phyloP scores from a whole-genome alignment of 805 yeast species.

The Vanderwaltozyma tropicalis region DNA sequence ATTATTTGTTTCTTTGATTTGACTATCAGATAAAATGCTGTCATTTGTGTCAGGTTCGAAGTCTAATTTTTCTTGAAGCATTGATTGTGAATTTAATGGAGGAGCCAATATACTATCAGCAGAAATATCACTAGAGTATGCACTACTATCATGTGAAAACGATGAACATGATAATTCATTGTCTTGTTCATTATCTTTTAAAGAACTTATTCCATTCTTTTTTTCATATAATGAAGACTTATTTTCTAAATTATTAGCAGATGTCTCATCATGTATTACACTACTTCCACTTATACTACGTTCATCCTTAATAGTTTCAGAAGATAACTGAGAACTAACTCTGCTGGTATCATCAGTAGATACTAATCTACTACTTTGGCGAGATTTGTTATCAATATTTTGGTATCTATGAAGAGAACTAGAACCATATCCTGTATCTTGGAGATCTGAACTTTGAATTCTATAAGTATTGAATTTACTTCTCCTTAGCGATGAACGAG shows the following conservation, averaged over 20 bases:
- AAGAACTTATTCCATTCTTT: neutral
- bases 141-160: slow-evolving; percentile 1
- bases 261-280: too few species aligned
- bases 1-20: neutral
- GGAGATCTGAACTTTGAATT: slow-evolving; percentile 19
- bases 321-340: too few species aligned
- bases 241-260: too few species aligned
- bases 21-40: neutral
- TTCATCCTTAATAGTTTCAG: too few species aligned
- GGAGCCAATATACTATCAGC: slow-evolving; percentile 2
- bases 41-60: neutral
- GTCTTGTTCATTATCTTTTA: neutral
- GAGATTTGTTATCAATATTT: neutral
- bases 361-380: neutral
- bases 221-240: too few species aligned
- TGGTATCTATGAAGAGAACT: too few species aligned
- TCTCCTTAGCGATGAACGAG: slow-evolving; percentile 30
- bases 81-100: slow-evolving; percentile 1
- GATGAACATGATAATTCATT: neutral
- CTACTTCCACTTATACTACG: too few species aligned
- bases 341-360: neutral
- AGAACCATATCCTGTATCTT: too few species aligned
- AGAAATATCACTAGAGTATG: neutral
- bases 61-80: slow-evolving; percentile 2
- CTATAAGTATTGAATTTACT: slow-evolving; percentile 41